phyloP scores from a whole-genome alignment of 2,329 filamentous ascomycete genomes.

The Venturia effusa region DNA sequence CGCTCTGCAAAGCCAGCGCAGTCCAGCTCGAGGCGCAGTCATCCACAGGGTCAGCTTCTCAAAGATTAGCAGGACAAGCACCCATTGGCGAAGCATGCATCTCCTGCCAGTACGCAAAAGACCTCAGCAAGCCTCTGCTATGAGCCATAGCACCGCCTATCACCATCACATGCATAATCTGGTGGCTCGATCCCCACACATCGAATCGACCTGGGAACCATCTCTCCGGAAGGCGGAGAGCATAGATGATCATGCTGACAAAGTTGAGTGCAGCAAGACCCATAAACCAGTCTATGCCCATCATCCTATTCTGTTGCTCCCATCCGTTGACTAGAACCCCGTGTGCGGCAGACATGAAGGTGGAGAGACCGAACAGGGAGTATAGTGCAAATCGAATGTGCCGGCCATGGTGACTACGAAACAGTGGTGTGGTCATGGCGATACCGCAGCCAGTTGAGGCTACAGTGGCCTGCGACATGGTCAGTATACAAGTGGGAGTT shows the following conservation, averaged over 20 bases:
- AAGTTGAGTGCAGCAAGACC: constrained; percentile 78
- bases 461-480: constrained; percentile 41
- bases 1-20: too few relatives aligned
- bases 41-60: not conserved
- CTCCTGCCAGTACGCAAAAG: constrained; percentile 46
- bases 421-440: constrained; percentile 70
- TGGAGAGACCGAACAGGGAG: constrained; percentile 73
- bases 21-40: too few relatives aligned
- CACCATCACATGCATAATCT: constrained; percentile 89
- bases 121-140: constrained; percentile 67
- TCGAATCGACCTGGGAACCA: constrained; percentile 70
- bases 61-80: not conserved
- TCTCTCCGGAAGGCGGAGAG: constrained; percentile 74
- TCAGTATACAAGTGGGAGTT: not conserved
- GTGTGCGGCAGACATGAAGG: constrained; percentile 73
- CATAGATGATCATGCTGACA: constrained; percentile 74
- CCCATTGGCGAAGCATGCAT: not conserved
- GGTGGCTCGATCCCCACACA: constrained; percentile 86
- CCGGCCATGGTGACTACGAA: constrained; percentile 72
- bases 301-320: constrained; percentile 54
- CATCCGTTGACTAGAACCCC: constrained; percentile 59
- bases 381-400: constrained; percentile 86
- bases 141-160: constrained; percentile 72
- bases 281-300: constrained; percentile 72
- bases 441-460: constrained; percentile 60